These are phyloP conservation scores for Chalciporus chontae DNA, from an alignment of 768 basidiomycete genomes.

Conservation along the genomic window DNA sequence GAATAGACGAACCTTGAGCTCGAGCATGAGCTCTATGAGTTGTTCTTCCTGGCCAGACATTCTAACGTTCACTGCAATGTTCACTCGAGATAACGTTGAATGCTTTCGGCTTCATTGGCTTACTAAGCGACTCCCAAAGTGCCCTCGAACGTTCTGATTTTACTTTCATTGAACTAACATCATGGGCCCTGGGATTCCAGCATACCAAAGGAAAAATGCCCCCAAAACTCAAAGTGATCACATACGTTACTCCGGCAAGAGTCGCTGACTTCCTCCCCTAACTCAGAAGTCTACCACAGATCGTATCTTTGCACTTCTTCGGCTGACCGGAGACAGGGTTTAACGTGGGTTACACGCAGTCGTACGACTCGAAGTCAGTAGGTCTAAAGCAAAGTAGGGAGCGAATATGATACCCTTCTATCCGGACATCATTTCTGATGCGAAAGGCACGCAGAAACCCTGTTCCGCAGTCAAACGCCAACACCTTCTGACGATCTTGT, in stretches of 20 bases:
- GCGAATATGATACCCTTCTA: not conserved
- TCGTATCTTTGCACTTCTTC: not conserved
- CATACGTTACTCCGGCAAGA: no score
- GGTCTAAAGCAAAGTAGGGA: not conserved
- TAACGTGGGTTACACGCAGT: not conserved
- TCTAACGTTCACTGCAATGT: no score
- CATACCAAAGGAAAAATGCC: no score
- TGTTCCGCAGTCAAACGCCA: constrained; percentile 1
- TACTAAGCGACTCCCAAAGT: constrained; percentile 11
- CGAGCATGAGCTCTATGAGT: constrained; percentile 70
- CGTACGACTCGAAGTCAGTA: not conserved
- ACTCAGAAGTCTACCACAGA: not conserved
- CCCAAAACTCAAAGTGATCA: not conserved
- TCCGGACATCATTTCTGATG: constrained; percentile 1
- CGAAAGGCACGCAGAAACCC: not conserved
- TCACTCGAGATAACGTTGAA: no score
- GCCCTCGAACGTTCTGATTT: no score
- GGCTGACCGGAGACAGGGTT: not conserved
- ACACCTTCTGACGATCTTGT: constrained; percentile 1
- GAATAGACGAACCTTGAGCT: constrained; percentile 49
- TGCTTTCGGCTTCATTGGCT: constrained; percentile 6
- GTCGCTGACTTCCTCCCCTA: not conserved
- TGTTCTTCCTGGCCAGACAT: constrained; percentile 65
- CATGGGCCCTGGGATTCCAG: no score
- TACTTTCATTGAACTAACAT: no score